These are phyloP conservation scores for Withania somnifera DNA, from an alignment of 305 asterid genomes.

Conservation along the genomic window DNA sequence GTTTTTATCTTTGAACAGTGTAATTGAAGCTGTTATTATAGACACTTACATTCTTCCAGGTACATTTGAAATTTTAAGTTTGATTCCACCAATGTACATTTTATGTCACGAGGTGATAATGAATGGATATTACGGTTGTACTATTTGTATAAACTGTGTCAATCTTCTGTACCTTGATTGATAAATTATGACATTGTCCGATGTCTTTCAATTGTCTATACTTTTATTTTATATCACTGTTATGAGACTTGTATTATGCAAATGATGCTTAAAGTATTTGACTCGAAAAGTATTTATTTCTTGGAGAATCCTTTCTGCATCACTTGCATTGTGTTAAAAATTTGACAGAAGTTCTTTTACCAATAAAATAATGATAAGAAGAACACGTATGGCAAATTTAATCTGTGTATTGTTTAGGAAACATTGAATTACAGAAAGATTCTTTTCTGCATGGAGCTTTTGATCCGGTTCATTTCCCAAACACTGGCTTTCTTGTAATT, in stretches of 20 bases:
- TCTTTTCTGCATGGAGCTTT: neutral
- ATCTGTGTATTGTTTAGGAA: neutral
- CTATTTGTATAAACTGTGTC: neutral
- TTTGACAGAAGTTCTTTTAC: neutral
- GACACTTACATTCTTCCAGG: slow-evolving; percentile 75
- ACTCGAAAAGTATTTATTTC: neutral
- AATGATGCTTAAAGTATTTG: neutral
- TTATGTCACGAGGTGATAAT: neutral
- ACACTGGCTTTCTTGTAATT: neutral
- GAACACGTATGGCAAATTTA: neutral
- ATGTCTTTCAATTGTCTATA: neutral
- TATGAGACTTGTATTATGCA: neutral
- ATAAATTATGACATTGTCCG: neutral
- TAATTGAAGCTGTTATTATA: slow-evolving; percentile 75
- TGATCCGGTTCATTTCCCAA: slow-evolving; percentile 7
- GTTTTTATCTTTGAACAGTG: slow-evolving; percentile 63
- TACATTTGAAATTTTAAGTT: too few relatives aligned
- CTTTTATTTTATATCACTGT: neutral
- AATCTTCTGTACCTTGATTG: neutral
- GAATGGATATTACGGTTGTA: neutral
- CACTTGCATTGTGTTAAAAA: neutral
- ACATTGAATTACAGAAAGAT: neutral
- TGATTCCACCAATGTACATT: too few relatives aligned
- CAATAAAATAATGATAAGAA: neutral
- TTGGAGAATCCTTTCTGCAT: neutral